Percentiles rank a stretch among this genome's conserved stretches.
Conservation (phyloP, 2,329 filamentous ascomycete genomes). For the Fusarium luffae region DNA sequence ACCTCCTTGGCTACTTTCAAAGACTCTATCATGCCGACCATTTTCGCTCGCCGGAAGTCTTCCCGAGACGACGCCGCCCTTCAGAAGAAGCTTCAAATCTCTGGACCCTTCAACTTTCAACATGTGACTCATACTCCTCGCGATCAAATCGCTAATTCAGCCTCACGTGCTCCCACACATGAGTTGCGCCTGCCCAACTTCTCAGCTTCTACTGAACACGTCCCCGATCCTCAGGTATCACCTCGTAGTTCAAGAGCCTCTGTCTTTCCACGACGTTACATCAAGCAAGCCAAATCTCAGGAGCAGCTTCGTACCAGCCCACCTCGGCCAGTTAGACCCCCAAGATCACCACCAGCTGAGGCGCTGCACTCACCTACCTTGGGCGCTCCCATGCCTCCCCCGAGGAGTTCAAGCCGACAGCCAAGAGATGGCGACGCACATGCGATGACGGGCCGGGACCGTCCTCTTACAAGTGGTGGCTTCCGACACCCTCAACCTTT, state of each 20-base stretch:
- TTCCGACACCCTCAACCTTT: slow-evolving; percentile 60
- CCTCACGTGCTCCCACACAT: slow-evolving; percentile 52
- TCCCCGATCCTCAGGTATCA: slow-evolving; percentile 31
- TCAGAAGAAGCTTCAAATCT: slow-evolving; percentile 64
- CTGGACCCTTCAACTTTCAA: slow-evolving; percentile 74
- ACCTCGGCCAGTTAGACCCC: slow-evolving; percentile 59
- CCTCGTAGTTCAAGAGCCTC: slow-evolving; percentile 35
- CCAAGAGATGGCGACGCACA: slow-evolving; percentile 58
- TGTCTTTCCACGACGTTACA: slow-evolving; percentile 49
- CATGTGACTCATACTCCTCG: slow-evolving; percentile 69
- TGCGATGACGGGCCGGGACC: slow-evolving; percentile 51
- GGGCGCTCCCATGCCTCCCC: slow-evolving; percentile 59
- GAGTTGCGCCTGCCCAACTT: slow-evolving; percentile 61
- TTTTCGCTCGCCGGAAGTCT: slow-evolving; percentile 63
- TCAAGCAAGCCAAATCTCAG: slow-evolving; percentile 61
- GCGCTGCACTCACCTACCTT: slow-evolving; percentile 44
- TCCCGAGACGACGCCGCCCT: slow-evolving; percentile 49
- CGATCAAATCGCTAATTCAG: slow-evolving; percentile 57
- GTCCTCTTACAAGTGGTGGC: slow-evolving; percentile 58
- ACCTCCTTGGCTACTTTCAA: slow-evolving; percentile 48
- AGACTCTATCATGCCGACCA: slow-evolving; percentile 60
- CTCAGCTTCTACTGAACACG: slow-evolving; percentile 46
- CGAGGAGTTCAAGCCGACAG: slow-evolving; percentile 66
- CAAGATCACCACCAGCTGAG: slow-evolving; percentile 49
- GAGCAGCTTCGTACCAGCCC: slow-evolving; percentile 61